phyloP scores from a whole-genome alignment of 805 yeast species.

The Candida arabinofermentans region DNA sequence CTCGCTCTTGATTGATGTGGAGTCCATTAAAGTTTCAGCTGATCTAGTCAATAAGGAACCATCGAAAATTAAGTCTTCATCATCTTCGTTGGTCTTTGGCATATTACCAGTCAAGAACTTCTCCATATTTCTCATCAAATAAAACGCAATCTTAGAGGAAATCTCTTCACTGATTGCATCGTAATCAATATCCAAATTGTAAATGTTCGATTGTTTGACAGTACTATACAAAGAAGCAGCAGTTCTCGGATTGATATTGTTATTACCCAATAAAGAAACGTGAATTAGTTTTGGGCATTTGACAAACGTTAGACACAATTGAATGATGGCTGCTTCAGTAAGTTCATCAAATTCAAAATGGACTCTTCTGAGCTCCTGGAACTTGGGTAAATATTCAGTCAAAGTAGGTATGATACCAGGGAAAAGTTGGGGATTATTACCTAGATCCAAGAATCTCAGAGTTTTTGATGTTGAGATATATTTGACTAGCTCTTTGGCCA shows the following conservation, averaged over 20 bases:
- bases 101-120: conserved; percentile 34
- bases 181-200: conserved; percentile 50
- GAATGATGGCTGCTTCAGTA: conserved; percentile 42
- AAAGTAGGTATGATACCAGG: conserved; percentile 46
- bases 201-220: conserved; percentile 44
- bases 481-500: conserved; percentile 37
- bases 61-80: conserved; percentile 68
- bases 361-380: conserved; percentile 42
- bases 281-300: conserved; percentile 45
- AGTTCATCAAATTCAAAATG: conserved; percentile 54
- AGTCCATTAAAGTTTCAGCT: conserved; percentile 59
- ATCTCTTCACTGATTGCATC: conserved; percentile 49
- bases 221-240: conserved; percentile 49
- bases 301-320: conserved; percentile 45
- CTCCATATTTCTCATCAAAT: conserved; percentile 56
- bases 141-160: conserved; percentile 51
- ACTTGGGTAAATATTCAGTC: conserved; percentile 41
- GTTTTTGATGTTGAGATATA: conserved; percentile 36
- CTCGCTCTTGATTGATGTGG: conserved; percentile 28
- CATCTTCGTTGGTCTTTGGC: conserved; percentile 19
- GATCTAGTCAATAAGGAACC: conserved; percentile 72
- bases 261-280: conserved; percentile 52
- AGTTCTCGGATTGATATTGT: conserved; percentile 38
- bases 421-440: conserved; percentile 48
- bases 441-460: conserved; percentile 48